Evolutionary conservation across 345 rosid species (phyloP), one percentile per base, ranked within the genome.

Genomic region (Clausena lansium): DNA sequence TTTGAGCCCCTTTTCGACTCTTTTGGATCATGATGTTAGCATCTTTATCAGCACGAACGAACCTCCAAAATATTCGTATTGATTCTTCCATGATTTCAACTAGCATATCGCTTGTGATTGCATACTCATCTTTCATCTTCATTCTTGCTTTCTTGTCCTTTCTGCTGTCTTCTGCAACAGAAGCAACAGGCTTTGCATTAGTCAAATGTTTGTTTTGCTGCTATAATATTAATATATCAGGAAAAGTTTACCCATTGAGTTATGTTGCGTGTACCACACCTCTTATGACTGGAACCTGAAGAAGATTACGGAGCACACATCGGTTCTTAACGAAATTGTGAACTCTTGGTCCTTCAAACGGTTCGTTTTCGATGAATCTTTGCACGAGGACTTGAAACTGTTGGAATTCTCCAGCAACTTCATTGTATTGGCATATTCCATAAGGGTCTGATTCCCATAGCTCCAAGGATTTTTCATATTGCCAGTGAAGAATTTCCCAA

Each of bases 401-500:
- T 77, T 96, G 99, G 81, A 96, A 92, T 52, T 96, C 98, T 6
- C 93, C 94, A 0, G 98, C 97, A 25, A 96, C 95, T 86, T 92
- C 97, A 50, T 90, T 94, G 86, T 91, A 94, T 8, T 84, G 79
- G 9, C 86, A 88, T 19, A 77, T 67, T 17, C 87, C 82, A n/a
- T 81, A 82, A 5, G 83, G 88, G 73, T 96, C 99, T 0, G 97
- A 88, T 54, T 92, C 94, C 75, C 94, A 88, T 45, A 94, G 76
- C 71, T 92, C 89, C 38, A 94, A 74, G 3, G 97, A 89, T 78
- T 90, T 96, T 39, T 87, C 89, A 41, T 92, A 96, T 82, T 96
- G 97, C 98, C 98, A 96, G 65, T 94, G 93, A 66, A 96, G 99
- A 66, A 94, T 89, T 77, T 96, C 99, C 99, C 99, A 96, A 0